Conservation (phyloP, 1,139 yeast species). For the Yamadazyma sp. region DNA sequence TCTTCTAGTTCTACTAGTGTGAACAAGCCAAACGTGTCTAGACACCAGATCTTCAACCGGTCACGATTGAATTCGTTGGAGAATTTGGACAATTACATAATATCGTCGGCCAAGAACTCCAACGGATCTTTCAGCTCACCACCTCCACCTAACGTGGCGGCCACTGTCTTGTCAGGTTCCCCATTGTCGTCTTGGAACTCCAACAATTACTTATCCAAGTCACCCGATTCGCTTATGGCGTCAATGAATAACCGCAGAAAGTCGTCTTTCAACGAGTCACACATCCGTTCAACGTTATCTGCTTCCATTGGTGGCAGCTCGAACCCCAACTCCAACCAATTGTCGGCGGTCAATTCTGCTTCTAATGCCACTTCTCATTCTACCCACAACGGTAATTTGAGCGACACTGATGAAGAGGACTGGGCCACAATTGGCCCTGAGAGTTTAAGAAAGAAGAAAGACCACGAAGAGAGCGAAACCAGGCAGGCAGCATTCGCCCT, state of each 20-base stretch:
- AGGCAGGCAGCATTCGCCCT: slow-evolving; percentile 62
- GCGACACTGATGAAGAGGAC: slow-evolving; percentile 89
- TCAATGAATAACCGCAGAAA: slow-evolving; percentile 30
- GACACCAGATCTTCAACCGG: slow-evolving; percentile 38
- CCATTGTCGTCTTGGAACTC: slow-evolving; percentile 28
- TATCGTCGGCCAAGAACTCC: slow-evolving; percentile 42
- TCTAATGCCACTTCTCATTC: slow-evolving; percentile 4
- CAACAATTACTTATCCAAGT: slow-evolving; percentile 19
- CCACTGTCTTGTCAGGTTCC: slow-evolving; percentile 22
- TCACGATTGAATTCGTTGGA: slow-evolving; percentile 47
- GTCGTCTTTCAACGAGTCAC: slow-evolving; percentile 47
- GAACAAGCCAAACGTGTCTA: slow-evolving; percentile 17
- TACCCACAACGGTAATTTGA: slow-evolving; percentile 13
- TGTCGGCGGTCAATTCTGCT: slow-evolving; percentile 2
- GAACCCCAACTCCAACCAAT: slow-evolving; percentile 2
- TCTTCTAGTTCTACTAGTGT: slow-evolving; percentile 26
- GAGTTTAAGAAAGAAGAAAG: slow-evolving; percentile 39
- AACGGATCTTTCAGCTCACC: slow-evolving; percentile 38
- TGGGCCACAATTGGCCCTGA: slow-evolving; percentile 90
- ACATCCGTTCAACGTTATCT: slow-evolving; percentile 41
- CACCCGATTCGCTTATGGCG: slow-evolving; percentile 18
- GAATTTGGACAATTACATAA: slow-evolving; percentile 43
- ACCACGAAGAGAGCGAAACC: slow-evolving; percentile 35
- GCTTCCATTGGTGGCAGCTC: slow-evolving; percentile 19
- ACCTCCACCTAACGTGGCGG: slow-evolving; percentile 14